A percentile compares a stretch with the other conserved stretches of the same genome.
These are phyloP conservation scores for Beverwykella pulmonaria DNA, from an alignment of 495 filamentous ascomycete genomes.

Conservation along the genomic window DNA sequence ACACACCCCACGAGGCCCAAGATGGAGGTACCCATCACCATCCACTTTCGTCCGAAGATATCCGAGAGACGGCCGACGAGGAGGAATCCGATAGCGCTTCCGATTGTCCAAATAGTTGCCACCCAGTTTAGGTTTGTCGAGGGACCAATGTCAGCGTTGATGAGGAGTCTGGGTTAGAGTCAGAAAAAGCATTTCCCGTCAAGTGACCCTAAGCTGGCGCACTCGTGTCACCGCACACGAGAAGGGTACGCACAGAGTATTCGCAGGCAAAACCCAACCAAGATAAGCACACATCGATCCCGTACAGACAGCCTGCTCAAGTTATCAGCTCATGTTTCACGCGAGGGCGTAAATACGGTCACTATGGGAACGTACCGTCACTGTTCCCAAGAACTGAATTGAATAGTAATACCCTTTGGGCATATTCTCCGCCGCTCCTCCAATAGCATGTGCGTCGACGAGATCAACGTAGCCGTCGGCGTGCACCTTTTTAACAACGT, in stretches of 20 bases:
- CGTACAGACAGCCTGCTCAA: constrained; percentile 22
- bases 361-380: constrained; percentile 15
- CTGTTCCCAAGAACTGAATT: constrained; percentile 40
- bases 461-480: constrained; percentile 35
- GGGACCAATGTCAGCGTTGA: constrained; percentile 41
- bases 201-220: neutral
- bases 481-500: constrained; percentile 36
- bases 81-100: constrained; percentile 36
- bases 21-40: constrained; percentile 38
- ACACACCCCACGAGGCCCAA: constrained; percentile 39
- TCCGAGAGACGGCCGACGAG: constrained; percentile 43
- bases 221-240: constrained; percentile 1
- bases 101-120: constrained; percentile 39
- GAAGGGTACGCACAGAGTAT: constrained; percentile 33
- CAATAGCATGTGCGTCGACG: constrained; percentile 38
- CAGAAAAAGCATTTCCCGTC: constrained; percentile 2
- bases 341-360: neutral
- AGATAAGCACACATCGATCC: constrained; percentile 32
- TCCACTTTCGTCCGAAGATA: constrained; percentile 44
- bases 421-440: constrained; percentile 36
- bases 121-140: constrained; percentile 38
- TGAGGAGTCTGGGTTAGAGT: constrained; percentile 18
- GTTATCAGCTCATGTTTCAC: neutral
- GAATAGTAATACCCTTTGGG: constrained; percentile 39
- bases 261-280: constrained; percentile 37